phyloP scores from a whole-genome alignment of 2,329 filamentous ascomycete genomes.

The Apiospora pterosperma region DNA sequence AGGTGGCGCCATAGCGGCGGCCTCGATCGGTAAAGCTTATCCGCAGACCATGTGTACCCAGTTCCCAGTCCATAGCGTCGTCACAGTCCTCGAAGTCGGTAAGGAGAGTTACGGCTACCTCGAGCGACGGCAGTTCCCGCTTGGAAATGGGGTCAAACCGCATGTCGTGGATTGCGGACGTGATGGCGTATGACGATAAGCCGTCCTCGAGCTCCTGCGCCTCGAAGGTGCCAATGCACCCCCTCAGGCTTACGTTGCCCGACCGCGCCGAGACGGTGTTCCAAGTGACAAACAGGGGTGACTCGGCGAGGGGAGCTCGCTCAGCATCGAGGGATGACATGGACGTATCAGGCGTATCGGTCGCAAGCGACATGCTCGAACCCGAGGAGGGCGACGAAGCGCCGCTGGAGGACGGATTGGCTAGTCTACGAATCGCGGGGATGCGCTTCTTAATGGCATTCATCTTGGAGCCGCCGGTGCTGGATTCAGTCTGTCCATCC shows the following conservation, averaged over 20 bases:
- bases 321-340: slow-evolving; percentile 35
- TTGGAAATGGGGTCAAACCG: slow-evolving; percentile 56
- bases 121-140: slow-evolving; percentile 53
- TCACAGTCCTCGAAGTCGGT: slow-evolving; percentile 77
- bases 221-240: slow-evolving; percentile 96
- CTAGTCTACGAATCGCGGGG: slow-evolving; percentile 22
- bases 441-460: slow-evolving; percentile 26
- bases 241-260: slow-evolving; percentile 69
- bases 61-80: slow-evolving; percentile 76
- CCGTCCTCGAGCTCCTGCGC: slow-evolving; percentile 69
- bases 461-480: slow-evolving; percentile 19
- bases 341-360: slow-evolving; percentile 42
- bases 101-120: slow-evolving; percentile 75
- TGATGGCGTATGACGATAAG: slow-evolving; percentile 76
- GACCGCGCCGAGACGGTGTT: slow-evolving; percentile 62
- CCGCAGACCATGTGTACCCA: slow-evolving; percentile 83
- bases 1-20: slow-evolving; percentile 77
- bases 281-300: slow-evolving; percentile 93
- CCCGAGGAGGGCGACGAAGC: slow-evolving; percentile 24
- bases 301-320: slow-evolving; percentile 37
- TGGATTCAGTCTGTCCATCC: background rate
- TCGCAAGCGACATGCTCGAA: slow-evolving; percentile 32
- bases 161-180: slow-evolving; percentile 65
- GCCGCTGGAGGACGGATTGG: slow-evolving; percentile 22
- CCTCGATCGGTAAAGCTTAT: slow-evolving; percentile 78